Percentiles rank a stretch among this genome's conserved stretches.
phyloP scores from a whole-genome alignment of 768 basidiomycete genomes.

The Clavaria fumosa region DNA sequence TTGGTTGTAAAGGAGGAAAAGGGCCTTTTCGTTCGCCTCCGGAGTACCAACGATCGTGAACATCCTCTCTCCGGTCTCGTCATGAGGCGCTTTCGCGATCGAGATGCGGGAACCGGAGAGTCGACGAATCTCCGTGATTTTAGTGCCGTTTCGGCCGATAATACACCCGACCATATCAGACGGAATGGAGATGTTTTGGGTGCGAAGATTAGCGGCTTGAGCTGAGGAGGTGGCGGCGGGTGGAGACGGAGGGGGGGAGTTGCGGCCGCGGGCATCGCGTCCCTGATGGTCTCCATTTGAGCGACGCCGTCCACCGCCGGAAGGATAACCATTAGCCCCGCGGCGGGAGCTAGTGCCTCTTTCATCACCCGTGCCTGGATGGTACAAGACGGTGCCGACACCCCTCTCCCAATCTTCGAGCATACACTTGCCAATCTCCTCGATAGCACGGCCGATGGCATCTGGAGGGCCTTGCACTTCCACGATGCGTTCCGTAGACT shows the following conservation, averaged over 20 bases:
- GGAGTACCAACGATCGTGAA: constrained; percentile 96
- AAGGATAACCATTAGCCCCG: constrained; percentile 34
- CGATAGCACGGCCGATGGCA: constrained; percentile 81
- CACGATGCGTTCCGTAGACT: constrained; percentile 97
- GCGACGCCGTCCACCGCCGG: constrained; percentile 28
- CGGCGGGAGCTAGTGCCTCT: constrained; percentile 35
- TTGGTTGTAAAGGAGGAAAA: constrained; percentile 95
- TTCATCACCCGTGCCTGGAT: constrained; percentile 78
- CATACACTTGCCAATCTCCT: constrained; percentile 91
- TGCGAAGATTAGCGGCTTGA: constrained; percentile 71
- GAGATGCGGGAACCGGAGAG: constrained; percentile 96
- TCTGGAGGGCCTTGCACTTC: constrained; percentile 94
- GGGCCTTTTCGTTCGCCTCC: constrained; percentile 93
- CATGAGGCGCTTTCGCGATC: constrained; percentile 98
- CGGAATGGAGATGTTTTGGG: constrained; percentile 98
- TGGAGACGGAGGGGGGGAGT: constrained; percentile 32
- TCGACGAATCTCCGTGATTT: constrained; percentile 98
- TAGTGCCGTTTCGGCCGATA: constrained; percentile 92
- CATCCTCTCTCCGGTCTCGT: constrained; percentile 98
- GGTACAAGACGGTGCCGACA: constrained; percentile 87
- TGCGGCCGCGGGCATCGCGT: constrained; percentile 34
- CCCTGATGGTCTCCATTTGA: constrained; percentile 45
- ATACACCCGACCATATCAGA: constrained; percentile 98
- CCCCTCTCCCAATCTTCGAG: constrained; percentile 96
- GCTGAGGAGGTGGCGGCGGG: constrained; percentile 36